Conservation (phyloP, 2,329 filamentous ascomycete genomes). For the Penicillium verrucosum region DNA sequence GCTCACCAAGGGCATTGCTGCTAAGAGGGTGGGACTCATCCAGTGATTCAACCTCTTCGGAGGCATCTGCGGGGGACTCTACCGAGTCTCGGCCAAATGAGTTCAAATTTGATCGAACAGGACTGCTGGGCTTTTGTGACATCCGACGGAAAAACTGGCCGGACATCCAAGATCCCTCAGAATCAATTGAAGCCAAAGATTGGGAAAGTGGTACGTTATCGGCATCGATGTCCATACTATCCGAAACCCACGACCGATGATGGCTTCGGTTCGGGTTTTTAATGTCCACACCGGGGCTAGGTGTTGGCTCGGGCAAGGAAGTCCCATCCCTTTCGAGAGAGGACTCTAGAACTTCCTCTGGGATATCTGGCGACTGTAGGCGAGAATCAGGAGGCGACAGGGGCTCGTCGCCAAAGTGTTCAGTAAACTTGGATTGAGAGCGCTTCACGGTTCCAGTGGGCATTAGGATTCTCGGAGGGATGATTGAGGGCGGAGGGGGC, state of each 20-base stretch:
- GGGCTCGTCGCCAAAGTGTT: constrained; percentile 84
- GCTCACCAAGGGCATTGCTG: constrained; percentile 55
- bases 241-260: constrained; percentile 37
- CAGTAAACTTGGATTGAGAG: constrained; percentile 85
- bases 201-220: constrained; percentile 61
- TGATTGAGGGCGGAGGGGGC: constrained; percentile 30
- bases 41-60: constrained; percentile 42
- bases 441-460: constrained; percentile 64
- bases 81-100: constrained; percentile 41
- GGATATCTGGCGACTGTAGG: constrained; percentile 71
- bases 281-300: constrained; percentile 28
- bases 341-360: constrained; percentile 27
- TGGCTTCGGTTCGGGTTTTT: constrained; percentile 28
- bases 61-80: constrained; percentile 40
- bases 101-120: constrained; percentile 41
- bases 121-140: constrained; percentile 41
- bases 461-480: constrained; percentile 43
- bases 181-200: constrained; percentile 90
- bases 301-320: constrained; percentile 25
- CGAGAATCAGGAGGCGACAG: constrained; percentile 81
- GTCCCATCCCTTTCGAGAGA: constrained; percentile 22
- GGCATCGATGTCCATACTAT: constrained; percentile 50
- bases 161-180: constrained; percentile 92
- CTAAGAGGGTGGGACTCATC: constrained; percentile 29
- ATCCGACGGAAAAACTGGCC: constrained; percentile 59